These are phyloP conservation scores for Calocera cornea DNA, from an alignment of 768 basidiomycete species.

Conservation along the genomic window DNA sequence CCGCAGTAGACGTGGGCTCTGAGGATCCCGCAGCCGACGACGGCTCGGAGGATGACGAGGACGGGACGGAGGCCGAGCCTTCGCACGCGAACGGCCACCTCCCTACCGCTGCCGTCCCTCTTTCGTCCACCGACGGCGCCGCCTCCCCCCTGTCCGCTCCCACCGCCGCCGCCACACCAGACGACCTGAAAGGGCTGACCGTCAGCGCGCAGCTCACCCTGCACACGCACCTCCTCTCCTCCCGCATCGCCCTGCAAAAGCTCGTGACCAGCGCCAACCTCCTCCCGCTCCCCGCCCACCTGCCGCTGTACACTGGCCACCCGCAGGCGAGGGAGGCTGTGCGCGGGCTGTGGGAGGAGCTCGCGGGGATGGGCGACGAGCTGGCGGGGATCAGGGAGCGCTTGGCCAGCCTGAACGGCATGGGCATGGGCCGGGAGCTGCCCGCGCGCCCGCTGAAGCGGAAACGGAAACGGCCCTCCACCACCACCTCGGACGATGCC, in stretches of 20 bases:
- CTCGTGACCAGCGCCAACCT: slow-evolving; percentile 48
- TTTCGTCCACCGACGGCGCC: too few species aligned
- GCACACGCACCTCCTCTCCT: slow-evolving; percentile 63
- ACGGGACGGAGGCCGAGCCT: too few species aligned
- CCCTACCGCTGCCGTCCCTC: too few species aligned
- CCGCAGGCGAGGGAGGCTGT: not conserved
- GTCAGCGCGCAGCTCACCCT: not conserved
- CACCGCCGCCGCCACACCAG: slow-evolving; percentile 48
- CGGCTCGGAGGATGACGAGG: too few species aligned
- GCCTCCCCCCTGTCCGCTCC: slow-evolving; percentile 41
- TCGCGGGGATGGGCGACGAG: slow-evolving; percentile 34
- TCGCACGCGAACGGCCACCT: too few species aligned
- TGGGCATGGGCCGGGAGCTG: not conserved
- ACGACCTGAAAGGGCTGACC: slow-evolving; percentile 9
- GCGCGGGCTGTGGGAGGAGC: slow-evolving; percentile 25
- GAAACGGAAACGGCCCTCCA: slow-evolving; percentile 13
- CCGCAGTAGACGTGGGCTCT: too few species aligned
- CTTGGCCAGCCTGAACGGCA: not conserved
- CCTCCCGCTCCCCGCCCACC: slow-evolving; percentile 40
- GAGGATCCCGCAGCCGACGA: too few species aligned
- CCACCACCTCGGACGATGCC: not conserved
- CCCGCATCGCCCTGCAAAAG: slow-evolving; percentile 88
- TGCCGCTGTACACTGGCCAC: not conserved
- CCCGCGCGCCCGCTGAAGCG: slow-evolving; percentile 4
- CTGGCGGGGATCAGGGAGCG: slow-evolving; percentile 25